Evolutionary conservation across 2,329 filamentous ascomycete species (phyloP).

Genomic region (Podosphaera xanthii): DNA sequence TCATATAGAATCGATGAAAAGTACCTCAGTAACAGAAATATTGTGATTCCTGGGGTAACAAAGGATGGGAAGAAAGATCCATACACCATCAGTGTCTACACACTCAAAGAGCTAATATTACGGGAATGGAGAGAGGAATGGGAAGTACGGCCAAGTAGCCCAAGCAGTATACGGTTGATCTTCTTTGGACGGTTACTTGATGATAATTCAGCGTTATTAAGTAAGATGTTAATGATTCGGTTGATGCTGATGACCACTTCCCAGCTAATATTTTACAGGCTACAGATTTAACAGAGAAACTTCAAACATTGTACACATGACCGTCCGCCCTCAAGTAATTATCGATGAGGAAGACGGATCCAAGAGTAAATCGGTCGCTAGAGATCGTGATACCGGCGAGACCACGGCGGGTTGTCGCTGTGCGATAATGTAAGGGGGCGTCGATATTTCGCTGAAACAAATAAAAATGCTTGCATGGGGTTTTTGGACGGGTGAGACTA

Average conservation of each 20-base stretch:
- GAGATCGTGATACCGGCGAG: constrained; percentile 30
- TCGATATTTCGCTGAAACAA: neutral
- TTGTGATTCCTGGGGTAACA: constrained; percentile 45
- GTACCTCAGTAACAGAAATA: constrained; percentile 61
- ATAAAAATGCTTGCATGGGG: no score
- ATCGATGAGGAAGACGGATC: constrained; percentile 41
- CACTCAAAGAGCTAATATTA: constrained; percentile 79
- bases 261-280: constrained; percentile 21
- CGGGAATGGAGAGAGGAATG: constrained; percentile 84
- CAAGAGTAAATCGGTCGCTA: constrained; percentile 14
- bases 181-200: constrained; percentile 79
- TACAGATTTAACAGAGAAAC: constrained; percentile 53
- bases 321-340: constrained; percentile 63
- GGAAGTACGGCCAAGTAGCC: constrained; percentile 68
- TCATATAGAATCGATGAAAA: constrained; percentile 77
- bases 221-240: constrained; percentile 26
- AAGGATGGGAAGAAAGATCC: constrained; percentile 44
- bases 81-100: constrained; percentile 80
- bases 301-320: constrained; percentile 87
- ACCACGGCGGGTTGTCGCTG: constrained; percentile 38
- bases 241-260: neutral
- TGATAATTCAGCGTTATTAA: constrained; percentile 65
- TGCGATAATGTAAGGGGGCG: constrained; percentile 29
- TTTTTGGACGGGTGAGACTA: no score
- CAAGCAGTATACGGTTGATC: constrained; percentile 75